A percentile compares a stretch with the other conserved stretches of the same genome.
Evolutionary conservation across 2,329 filamentous ascomycete genomes (phyloP).

Genomic region (Colletotrichum tropicicola): DNA sequence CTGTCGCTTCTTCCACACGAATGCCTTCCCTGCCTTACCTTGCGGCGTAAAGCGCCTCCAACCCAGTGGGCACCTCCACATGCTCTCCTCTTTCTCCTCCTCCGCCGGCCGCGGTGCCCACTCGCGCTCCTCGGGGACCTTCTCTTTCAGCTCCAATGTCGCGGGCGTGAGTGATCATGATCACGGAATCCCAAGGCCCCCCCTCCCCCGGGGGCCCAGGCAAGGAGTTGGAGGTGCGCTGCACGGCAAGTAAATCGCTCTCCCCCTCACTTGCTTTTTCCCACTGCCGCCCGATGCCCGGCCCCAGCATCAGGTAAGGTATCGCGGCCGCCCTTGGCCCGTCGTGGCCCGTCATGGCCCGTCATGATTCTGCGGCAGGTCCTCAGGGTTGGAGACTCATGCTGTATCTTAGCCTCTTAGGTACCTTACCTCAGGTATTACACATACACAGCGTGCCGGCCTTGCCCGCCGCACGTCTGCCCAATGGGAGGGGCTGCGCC

Average conservation of each 20-base stretch:
- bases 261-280: slow-evolving; percentile 4
- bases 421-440: neutral
- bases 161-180: neutral
- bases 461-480: too few species aligned
- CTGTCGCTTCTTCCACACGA: neutral
- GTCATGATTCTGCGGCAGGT: neutral
- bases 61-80: neutral
- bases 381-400: neutral
- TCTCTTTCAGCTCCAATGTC: neutral
- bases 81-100: neutral
- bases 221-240: too few species aligned
- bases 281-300: too few species aligned
- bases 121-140: neutral
- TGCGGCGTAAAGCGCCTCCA: neutral
- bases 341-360: too few species aligned
- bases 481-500: neutral
- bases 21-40: neutral
- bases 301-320: too few species aligned
- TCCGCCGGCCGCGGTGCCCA: neutral
- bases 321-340: too few species aligned
- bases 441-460: too few species aligned
- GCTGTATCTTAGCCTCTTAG: neutral
- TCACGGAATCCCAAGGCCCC: slow-evolving; percentile 2
- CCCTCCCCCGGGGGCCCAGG: too few species aligned
- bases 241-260: neutral